These are phyloP conservation scores for Phytophthora pinifolia DNA, from an alignment of 352 stramenopile genomes.

Conservation along the genomic window DNA sequence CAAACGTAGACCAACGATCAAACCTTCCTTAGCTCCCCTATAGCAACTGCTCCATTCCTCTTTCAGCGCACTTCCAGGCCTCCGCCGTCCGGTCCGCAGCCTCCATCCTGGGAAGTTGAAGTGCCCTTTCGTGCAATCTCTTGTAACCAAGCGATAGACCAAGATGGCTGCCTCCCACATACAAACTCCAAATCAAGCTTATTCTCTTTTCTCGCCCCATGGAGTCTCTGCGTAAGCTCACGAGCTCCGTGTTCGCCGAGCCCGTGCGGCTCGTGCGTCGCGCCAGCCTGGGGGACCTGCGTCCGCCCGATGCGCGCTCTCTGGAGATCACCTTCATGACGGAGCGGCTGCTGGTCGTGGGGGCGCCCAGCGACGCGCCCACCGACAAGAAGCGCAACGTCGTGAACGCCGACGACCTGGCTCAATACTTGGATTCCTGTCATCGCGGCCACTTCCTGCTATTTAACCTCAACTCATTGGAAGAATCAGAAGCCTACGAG, in stretches of 20 bases:
- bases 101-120: slow-evolving; percentile 6
- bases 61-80: slow-evolving; percentile 42
- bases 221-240: slow-evolving; percentile 75
- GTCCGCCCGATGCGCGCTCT: slow-evolving; percentile 29
- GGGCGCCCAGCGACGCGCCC: slow-evolving; percentile 46
- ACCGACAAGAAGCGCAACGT: slow-evolving; percentile 76
- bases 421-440: slow-evolving; percentile 50
- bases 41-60: not conserved
- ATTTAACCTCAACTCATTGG: slow-evolving; percentile 78
- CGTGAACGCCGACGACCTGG: slow-evolving; percentile 75
- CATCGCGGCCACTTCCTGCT: slow-evolving; percentile 69
- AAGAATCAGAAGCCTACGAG: slow-evolving; percentile 24
- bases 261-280: slow-evolving; percentile 39
- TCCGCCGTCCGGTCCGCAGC: slow-evolving; percentile 16
- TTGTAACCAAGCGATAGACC: slow-evolving; percentile 5
- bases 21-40: not conserved
- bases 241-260: slow-evolving; percentile 64
- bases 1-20: not conserved
- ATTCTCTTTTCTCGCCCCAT: slow-evolving; percentile 29
- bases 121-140: slow-evolving; percentile 11
- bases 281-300: slow-evolving; percentile 32
- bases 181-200: slow-evolving; percentile 12
- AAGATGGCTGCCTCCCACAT: slow-evolving; percentile 12
- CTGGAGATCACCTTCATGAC: slow-evolving; percentile 82
- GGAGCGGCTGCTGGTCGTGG: slow-evolving; percentile 59